A percentile compares a stretch with the other conserved stretches of the same genome.
These are phyloP conservation scores for Massariosphaeria phaeospora DNA, from an alignment of 495 filamentous ascomycete genomes.

Conservation along the genomic window DNA sequence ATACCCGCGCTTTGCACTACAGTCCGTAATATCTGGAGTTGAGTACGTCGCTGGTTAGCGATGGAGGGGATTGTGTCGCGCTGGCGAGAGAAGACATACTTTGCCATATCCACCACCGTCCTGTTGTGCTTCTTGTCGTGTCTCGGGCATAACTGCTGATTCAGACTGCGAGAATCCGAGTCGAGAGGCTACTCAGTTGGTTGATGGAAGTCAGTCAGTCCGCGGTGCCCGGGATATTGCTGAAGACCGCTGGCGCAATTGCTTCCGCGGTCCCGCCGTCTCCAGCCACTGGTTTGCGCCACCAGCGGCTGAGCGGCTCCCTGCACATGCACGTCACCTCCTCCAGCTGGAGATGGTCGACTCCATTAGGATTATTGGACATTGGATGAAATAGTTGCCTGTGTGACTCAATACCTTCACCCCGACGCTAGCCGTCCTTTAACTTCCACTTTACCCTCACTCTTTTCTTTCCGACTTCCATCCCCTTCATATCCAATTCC, in stretches of 20 bases:
- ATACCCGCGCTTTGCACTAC: slow-evolving; percentile 64
- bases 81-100: slow-evolving; percentile 7
- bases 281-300: too few relatives aligned
- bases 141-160: slow-evolving; percentile 23
- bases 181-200: not conserved
- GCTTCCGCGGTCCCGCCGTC: too few relatives aligned
- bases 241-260: too few relatives aligned
- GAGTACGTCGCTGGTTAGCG: slow-evolving; percentile 1
- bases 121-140: slow-evolving; percentile 23
- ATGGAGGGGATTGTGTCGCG: not conserved
- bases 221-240: too few relatives aligned
- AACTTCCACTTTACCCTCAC: too few relatives aligned
- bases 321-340: too few relatives aligned
- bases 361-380: too few relatives aligned
- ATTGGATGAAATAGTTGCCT: too few relatives aligned
- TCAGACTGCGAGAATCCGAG: not conserved
- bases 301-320: too few relatives aligned
- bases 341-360: too few relatives aligned
- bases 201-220: not conserved
- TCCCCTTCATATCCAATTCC: not conserved
- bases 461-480: not conserved
- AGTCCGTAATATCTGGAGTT: slow-evolving; percentile 45
- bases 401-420: too few relatives aligned
- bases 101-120: slow-evolving; percentile 1
- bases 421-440: too few relatives aligned